Base-by-base conservation (phyloP, 768 basidiomycete species). In the Amanita jacksonii region DNA sequence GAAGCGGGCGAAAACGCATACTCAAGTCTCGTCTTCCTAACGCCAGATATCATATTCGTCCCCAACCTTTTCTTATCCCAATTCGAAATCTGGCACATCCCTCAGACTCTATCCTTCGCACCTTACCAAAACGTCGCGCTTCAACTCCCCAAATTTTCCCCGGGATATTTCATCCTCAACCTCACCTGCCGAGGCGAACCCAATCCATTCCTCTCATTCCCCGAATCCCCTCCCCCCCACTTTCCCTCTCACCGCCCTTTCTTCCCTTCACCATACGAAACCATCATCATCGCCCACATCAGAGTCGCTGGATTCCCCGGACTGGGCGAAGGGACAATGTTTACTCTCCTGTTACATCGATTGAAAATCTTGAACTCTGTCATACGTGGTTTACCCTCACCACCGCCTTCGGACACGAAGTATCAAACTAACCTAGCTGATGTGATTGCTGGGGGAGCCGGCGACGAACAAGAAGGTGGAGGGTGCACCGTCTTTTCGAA, bases 151-250 rank as follows among this genome's bases (percentile, higher is more conserved):
- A 13, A 20, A 15, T 8, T 35, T 1, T 38, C 28, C 12, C 9
- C 18, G 3, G 28, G 19, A 5, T 27, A 40, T 25, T 31, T 40
- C 32, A 33, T 47, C 16, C 13, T 27, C 15, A 18, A 23, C 19
- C n/a, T 45, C 22, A 38, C 18, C 13, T 67, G 66, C 45, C 60
- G 68, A 7, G 60, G 61, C 3, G 68, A 74, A 48, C 70, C 68
- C 22, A 70, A 68, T 49, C 69, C 70, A 0, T 49, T 55, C 0
- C 47, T 51, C 18, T 28, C 46, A 43, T 20, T 43, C 18, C 27
- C 31, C 41, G 12, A 12, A 12, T 6, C 27, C 6, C 47, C 41
- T 33, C 45, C 37, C 32, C 43, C 44, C 42, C 49, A 42, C 36
- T 41, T n/a, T n/a, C n/a, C n/a, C n/a, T n/a, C n/a, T n/a, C n/a